Base-by-base conservation (phyloP, 2,329 filamentous ascomycete genomes). In the Dendrostoma leiphaemia region DNA sequence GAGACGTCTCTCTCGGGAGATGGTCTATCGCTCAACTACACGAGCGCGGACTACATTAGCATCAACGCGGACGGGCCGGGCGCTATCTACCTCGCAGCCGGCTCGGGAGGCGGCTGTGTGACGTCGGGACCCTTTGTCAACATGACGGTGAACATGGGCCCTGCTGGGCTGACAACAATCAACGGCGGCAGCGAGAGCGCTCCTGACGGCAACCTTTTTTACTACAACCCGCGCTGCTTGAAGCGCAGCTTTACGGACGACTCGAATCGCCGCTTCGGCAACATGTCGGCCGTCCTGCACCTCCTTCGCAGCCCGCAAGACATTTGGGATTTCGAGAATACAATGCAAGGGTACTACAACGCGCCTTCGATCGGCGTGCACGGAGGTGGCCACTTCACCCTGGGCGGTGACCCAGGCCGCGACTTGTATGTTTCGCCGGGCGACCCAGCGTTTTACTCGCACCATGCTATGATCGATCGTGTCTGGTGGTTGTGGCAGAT, bases 71-170 rank as follows among this genome's bases (percentile, higher is more conserved):
- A 38, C 9, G 43, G 24, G 23, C 17, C 26, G 12, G 43, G 31
- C 32, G 24, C 34, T n/a, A 35, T 52, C 7, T 41, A 52, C 50
- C 63, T 67, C 24, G 61, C 76, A 0, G 78, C 74, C 12, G 70
- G 69, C 3, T 37, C 7, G 1, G 80, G 80, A 21, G 80, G 80
- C 40, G 80, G 80, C 8, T 83, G 80, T 60, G 68, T 83, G 2
- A 68, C 64, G 6, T 67, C 65, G 9, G 78, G 78, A 0, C 79
- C 78, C 1, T 70, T 80, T 12, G 64, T 64, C 54, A 69, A 74
- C 63, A 63, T 69, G 62, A 64, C 66, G 21, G 66, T 71, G 46
- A 68, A 59, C 44, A 63, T 73, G 28, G 69, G 67, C 17, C 65
- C 71, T 8, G 67, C 66, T n/a, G 64, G 67, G 54, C 50, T 65